These are phyloP conservation scores for Fusarium sp. DNA, from an alignment of 2,329 filamentous ascomycete genomes.

Conservation along the genomic window DNA sequence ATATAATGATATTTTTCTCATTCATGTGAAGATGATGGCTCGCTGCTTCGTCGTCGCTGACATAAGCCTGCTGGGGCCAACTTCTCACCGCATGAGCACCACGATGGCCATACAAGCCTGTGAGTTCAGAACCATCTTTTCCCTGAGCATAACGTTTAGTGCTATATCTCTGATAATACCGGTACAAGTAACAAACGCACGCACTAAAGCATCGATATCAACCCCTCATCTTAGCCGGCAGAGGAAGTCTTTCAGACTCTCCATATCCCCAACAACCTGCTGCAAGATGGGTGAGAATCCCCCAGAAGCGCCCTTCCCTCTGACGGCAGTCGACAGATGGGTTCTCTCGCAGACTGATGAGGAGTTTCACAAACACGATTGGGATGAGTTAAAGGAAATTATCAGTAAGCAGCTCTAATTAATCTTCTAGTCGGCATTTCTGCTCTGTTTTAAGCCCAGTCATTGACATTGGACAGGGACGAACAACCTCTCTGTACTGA, in stretches of 20 bases:
- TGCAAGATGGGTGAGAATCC: constrained; percentile 56
- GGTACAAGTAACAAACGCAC: not conserved
- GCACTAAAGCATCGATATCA: not conserved
- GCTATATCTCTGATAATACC: not conserved
- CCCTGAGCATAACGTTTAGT: not conserved
- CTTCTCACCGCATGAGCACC: constrained; percentile 33
- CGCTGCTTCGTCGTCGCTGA: constrained; percentile 21
- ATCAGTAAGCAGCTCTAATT: constrained; percentile 62
- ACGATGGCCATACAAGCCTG: constrained; percentile 4
- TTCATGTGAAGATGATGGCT: constrained; percentile 11
- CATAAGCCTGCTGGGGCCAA: constrained; percentile 34
- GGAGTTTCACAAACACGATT: constrained; percentile 76
- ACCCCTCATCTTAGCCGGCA: not conserved
- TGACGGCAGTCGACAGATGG: constrained; percentile 69
- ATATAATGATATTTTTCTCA: not conserved
- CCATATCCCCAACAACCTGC: not conserved
- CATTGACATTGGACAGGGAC: constrained; percentile 51
- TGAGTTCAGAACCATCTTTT: constrained; percentile 6
- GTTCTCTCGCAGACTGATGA: constrained; percentile 74
- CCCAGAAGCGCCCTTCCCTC: constrained; percentile 64
- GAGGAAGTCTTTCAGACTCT: not conserved
- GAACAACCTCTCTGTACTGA: constrained; percentile 78
- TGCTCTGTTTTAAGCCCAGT: not conserved
- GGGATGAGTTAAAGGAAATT: constrained; percentile 77
- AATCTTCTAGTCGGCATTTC: not conserved